These are phyloP conservation scores for Metschnikowia koreensis DNA, from an alignment of 805 yeast species.

Conservation along the genomic window DNA sequence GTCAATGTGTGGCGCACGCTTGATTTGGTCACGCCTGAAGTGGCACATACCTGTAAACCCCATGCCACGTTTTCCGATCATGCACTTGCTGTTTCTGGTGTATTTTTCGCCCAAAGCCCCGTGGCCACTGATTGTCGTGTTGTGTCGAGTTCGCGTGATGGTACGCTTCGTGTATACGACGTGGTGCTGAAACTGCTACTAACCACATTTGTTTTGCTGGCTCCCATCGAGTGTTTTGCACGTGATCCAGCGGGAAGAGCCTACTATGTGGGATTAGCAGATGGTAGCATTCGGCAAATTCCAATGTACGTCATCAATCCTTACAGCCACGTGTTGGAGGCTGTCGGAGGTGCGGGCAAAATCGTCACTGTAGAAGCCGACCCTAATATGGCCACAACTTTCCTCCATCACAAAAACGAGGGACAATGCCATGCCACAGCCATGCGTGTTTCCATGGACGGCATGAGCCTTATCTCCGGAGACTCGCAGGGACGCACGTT, in stretches of 20 bases:
- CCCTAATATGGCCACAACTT: constrained; percentile 47
- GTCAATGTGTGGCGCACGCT: constrained; percentile 73
- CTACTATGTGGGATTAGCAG: constrained; percentile 63
- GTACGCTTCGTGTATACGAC: constrained; percentile 72
- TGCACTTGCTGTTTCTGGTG: constrained; percentile 50
- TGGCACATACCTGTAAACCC: constrained; percentile 50
- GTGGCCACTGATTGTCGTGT: constrained; percentile 57
- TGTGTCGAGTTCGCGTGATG: constrained; percentile 69
- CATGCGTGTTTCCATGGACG: constrained; percentile 68
- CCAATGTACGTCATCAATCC: constrained; percentile 45
- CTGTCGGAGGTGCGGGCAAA: constrained; percentile 58
- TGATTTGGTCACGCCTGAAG: constrained; percentile 50
- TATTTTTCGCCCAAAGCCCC: constrained; percentile 50
- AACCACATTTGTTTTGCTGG: constrained; percentile 69
- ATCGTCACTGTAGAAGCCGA: constrained; percentile 53
- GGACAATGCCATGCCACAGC: constrained; percentile 43
- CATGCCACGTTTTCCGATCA: constrained; percentile 60
- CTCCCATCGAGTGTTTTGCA: constrained; percentile 54
- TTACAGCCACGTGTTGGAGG: constrained; percentile 46
- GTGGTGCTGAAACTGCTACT: constrained; percentile 45
- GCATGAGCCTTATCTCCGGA: constrained; percentile 69
- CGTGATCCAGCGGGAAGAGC: constrained; percentile 80
- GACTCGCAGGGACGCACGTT: constrained; percentile 67
- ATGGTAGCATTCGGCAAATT: constrained; percentile 60
- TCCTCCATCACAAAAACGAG: constrained; percentile 44